Evolutionary conservation across 164 flowering plant species (phyloP).

Genomic region (Saururus chinensis): DNA sequence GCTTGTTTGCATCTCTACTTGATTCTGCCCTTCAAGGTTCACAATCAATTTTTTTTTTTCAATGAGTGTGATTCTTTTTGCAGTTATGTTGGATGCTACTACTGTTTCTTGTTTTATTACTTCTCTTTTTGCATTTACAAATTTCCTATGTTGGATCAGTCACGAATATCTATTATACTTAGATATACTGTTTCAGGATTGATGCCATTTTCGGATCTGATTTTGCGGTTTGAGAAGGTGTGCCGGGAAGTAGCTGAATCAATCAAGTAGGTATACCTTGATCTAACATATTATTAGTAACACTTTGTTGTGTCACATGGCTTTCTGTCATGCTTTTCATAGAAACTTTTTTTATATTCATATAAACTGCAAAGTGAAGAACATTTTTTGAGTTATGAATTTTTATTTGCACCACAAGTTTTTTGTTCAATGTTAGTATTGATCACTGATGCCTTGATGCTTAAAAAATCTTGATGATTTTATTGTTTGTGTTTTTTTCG

Average conservation of each 20-base stretch:
- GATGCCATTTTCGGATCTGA: constrained; percentile 76
- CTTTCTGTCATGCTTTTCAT: no score
- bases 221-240: constrained; percentile 58
- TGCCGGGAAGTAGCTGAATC: constrained; percentile 81
- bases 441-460: not conserved
- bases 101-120: no score
- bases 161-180: not conserved
- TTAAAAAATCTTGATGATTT: not conserved
- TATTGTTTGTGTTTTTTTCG: no score
- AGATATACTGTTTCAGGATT: constrained; percentile 44
- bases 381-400: no score
- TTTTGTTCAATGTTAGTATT: not conserved
- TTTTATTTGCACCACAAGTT: not conserved
- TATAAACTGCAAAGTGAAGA: no score
- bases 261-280: constrained; percentile 39
- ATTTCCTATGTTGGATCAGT: not conserved
- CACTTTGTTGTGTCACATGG: no score
- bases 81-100: not conserved
- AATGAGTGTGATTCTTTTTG: not conserved
- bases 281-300: no score
- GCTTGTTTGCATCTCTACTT: constrained; percentile 66
- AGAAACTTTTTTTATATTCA: no score
- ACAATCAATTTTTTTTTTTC: not conserved
- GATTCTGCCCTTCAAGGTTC: constrained; percentile 88
- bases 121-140: no score